phyloP scores from a whole-genome alignment of 2,329 filamentous ascomycete genomes.

The Hypoxylon sp. region DNA sequence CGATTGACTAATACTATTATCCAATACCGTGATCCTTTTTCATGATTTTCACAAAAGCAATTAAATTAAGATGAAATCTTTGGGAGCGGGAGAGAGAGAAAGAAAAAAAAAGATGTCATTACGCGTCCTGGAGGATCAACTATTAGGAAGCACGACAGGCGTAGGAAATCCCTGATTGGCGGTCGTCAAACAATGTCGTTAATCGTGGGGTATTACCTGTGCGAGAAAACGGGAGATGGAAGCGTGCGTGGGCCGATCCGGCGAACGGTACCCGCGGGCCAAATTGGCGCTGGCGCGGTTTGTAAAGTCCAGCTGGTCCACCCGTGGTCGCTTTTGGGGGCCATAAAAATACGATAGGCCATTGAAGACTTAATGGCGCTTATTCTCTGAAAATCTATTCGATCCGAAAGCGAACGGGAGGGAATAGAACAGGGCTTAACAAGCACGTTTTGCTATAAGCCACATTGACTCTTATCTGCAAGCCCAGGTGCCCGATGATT shows the following conservation, averaged over 20 bases:
- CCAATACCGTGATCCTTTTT: neutral
- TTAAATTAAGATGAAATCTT: constrained; percentile 18
- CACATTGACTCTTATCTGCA: constrained; percentile 17
- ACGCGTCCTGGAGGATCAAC: constrained; percentile 29
- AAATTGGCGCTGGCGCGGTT: constrained; percentile 34
- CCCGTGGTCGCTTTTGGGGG: constrained; percentile 19
- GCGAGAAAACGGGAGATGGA: constrained; percentile 15
- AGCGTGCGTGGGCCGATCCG: constrained; percentile 28
- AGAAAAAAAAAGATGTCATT: constrained; percentile 19
- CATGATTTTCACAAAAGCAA: constrained; percentile 2
- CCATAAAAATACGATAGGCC: constrained; percentile 30
- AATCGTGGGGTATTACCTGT: constrained; percentile 41
- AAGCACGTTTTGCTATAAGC: constrained; percentile 25
- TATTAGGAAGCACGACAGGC: constrained; percentile 24
- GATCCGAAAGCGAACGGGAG: constrained; percentile 10
- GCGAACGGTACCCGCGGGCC: constrained; percentile 14
- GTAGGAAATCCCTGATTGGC: constrained; percentile 30
- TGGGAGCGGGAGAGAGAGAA: too few relatives aligned
- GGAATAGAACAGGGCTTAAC: constrained; percentile 9
- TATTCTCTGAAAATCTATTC: constrained; percentile 23
- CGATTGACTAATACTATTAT: constrained; percentile 16
- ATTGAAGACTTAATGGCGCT: constrained; percentile 26
- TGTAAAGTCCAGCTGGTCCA: constrained; percentile 24
- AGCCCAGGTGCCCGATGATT: constrained; percentile 1
- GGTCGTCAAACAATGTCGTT: constrained; percentile 22